Conservation (phyloP, 129 eudicot species). For the Smallanthus sonchifolius region DNA sequence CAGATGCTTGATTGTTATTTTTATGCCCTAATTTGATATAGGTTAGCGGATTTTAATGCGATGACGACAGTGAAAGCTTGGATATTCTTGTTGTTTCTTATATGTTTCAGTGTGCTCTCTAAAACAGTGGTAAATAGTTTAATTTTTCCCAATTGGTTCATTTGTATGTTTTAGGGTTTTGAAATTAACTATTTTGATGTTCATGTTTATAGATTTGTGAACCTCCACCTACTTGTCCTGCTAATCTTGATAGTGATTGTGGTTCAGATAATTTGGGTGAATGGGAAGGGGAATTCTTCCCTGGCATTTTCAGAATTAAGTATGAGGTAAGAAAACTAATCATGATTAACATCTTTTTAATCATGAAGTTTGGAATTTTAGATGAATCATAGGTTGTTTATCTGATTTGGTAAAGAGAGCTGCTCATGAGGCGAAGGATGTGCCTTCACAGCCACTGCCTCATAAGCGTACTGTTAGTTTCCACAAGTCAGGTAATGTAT, state of each 20-base stretch:
- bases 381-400: background rate
- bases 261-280: constrained; percentile 37
- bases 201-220: constrained; percentile 47
- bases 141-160: background rate
- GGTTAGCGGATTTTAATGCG: constrained; percentile 26
- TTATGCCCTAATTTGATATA: background rate
- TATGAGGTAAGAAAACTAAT: constrained; percentile 54
- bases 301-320: constrained; percentile 85
- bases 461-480: too few relatives aligned
- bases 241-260: constrained; percentile 53
- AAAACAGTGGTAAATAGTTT: constrained; percentile 48
- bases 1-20: background rate
- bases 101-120: constrained; percentile 34
- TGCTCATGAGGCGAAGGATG: too few relatives aligned
- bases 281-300: constrained; percentile 95
- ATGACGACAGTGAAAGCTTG: constrained; percentile 43
- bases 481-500: too few relatives aligned
- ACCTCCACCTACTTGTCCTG: constrained; percentile 87
- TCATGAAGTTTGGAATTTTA: background rate
- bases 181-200: background rate
- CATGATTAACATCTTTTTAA: background rate
- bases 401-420: background rate
- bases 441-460: too few relatives aligned
- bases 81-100: constrained; percentile 40
- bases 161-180: background rate